These are phyloP conservation scores for Plasmodium coatneyi DNA, from an alignment of 169 alveolate genomes.

Conservation along the genomic window DNA sequence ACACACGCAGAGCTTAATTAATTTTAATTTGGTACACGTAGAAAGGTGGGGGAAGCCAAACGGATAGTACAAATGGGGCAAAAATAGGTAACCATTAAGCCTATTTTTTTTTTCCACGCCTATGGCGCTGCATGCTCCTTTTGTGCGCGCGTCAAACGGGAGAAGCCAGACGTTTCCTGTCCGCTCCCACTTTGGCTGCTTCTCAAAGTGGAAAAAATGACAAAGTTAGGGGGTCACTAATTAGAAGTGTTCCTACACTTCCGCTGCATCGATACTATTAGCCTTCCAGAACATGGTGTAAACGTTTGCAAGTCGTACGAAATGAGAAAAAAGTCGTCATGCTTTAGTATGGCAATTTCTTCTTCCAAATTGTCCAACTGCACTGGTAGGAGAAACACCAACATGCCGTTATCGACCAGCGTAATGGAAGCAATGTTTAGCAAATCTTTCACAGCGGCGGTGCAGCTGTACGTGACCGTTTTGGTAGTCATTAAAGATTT, in stretches of 20 bases:
- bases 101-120: neutral
- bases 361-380: constrained; percentile 64
- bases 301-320: constrained; percentile 64
- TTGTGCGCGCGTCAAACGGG: neutral
- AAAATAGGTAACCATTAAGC: neutral
- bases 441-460: constrained; percentile 62
- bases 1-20: neutral
- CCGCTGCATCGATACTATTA: constrained; percentile 71
- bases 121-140: neutral
- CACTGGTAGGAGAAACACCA: constrained; percentile 87
- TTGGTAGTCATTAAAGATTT: constrained; percentile 13
- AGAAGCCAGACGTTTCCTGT: neutral
- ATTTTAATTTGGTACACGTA: neutral
- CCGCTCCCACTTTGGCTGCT: neutral
- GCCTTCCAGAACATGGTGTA: constrained; percentile 49
- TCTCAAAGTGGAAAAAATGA: neutral
- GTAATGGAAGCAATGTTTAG: constrained; percentile 78
- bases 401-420: constrained; percentile 85
- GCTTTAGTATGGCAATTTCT: constrained; percentile 61
- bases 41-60: neutral
- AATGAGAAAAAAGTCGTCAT: constrained; percentile 63
- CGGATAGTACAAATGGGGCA: neutral
- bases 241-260: constrained; percentile 24
- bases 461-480: constrained; percentile 52
- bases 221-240: neutral